Base-by-base conservation (phyloP, 179 eudicot genomes). In the Camellia oleifera region DNA sequence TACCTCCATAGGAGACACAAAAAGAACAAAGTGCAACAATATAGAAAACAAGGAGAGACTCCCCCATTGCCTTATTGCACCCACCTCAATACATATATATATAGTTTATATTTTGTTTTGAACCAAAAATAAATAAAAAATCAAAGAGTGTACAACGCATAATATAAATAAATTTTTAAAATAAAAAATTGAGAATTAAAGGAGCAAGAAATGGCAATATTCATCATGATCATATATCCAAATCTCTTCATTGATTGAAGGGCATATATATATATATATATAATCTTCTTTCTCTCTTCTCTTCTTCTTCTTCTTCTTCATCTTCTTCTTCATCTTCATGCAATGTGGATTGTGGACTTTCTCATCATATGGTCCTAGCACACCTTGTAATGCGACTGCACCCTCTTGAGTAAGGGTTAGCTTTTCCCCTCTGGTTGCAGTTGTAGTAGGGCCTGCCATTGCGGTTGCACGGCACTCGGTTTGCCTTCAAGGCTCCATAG, bases 391-490 rank as follows among this genome's bases (percentile, higher is more conserved):
- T 82, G 32, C 14, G 26, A 48, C 78, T 78, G 84, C 84, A 82
- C 7, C 81, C 84, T 0, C 84, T 77, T 3, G 2, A 0, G 75
- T 82, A 82, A 15, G 81, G 84, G 75, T 82, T 82, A 4, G 74
- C 81, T 23, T 50, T 53, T 67, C 84, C 84, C 45, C 70, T 73
- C 56, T n/a, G 26, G 58, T 74, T 56, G 69, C 84, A 82, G 20
- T 78, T 78, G 74, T 82, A 82, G 78, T 82, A 82, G 7, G 84
- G 78, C 0, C 44, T 23, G 10, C 84, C 84, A 5, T 81, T 74
- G 48, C 44, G 74, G 50, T 13, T 66, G 78, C 84, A 82, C 0
- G 84, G 84, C n/a, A 64, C 48, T 2, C 32, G 40, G 74, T 74
- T 74, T 0, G 60, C 62, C 50, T 6, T 57, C 46, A 82, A 52